A percentile compares a stretch with the other conserved stretches of the same genome.
Conservation (phyloP, 768 basidiomycete genomes). For the Gloeopeniophorella convolvens region DNA sequence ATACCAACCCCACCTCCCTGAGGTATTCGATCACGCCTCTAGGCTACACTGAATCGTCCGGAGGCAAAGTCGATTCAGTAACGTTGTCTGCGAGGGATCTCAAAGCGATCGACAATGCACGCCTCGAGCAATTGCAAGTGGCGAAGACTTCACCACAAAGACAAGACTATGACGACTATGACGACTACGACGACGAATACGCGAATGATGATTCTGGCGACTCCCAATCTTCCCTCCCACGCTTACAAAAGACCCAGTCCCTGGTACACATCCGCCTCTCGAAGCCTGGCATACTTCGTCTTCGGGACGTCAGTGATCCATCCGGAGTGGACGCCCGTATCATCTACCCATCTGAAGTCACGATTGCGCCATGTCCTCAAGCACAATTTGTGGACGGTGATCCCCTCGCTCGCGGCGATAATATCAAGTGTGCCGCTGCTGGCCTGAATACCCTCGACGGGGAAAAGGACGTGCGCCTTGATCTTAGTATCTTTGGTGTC, state of each 20-base stretch:
- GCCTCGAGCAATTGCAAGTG: constrained; percentile 45
- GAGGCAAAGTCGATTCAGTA: constrained; percentile 24
- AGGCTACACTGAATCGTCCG: constrained; percentile 37
- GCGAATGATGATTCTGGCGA: constrained; percentile 8
- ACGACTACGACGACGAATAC: constrained; percentile 56
- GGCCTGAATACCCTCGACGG: constrained; percentile 42
- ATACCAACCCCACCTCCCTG: constrained; percentile 68
- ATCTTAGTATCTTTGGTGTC: constrained; percentile 63
- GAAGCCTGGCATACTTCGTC: constrained; percentile 66
- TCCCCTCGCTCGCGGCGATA: constrained; percentile 34
- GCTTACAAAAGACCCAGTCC: constrained; percentile 68
- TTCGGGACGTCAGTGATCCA: constrained; percentile 68
- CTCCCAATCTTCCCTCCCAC: constrained; percentile 32
- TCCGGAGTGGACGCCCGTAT: constrained; percentile 70
- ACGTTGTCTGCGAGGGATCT: constrained; percentile 49
- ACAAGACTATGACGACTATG: constrained; percentile 64
- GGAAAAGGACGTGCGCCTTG: constrained; percentile 46
- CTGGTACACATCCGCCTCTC: constrained; percentile 65
- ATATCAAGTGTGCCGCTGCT: constrained; percentile 49
- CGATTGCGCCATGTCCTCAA: constrained; percentile 76
- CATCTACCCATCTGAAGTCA: constrained; percentile 53
- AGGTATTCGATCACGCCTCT: constrained; percentile 71
- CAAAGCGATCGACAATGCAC: constrained; percentile 56
- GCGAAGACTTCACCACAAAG: constrained; percentile 30
- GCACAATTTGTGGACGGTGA: constrained; percentile 53